These are phyloP conservation scores for Bauhinia variegata DNA, from an alignment of 306 rosid genomes.

Conservation along the genomic window DNA sequence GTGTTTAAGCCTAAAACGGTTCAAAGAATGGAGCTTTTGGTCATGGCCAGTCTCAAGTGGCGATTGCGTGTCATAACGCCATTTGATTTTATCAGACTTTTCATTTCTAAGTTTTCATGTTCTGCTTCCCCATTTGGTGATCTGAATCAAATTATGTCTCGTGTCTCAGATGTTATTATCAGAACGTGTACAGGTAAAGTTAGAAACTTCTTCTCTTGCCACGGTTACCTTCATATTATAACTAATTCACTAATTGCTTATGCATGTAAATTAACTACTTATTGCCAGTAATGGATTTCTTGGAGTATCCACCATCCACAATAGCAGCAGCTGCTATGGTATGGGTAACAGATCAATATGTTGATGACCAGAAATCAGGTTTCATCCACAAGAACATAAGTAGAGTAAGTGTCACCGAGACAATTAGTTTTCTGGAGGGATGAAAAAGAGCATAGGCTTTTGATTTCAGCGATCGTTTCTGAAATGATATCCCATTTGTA, in stretches of 20 bases:
- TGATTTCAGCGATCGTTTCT: background rate
- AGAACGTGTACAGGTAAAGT: slow-evolving; percentile 42
- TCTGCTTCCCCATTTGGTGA: slow-evolving; percentile 27
- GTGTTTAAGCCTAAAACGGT: slow-evolving; percentile 49
- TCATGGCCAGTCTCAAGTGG: slow-evolving; percentile 54
- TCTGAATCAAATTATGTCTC: slow-evolving; percentile 27
- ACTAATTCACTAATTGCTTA: background rate
- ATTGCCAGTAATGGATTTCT: slow-evolving; percentile 45
- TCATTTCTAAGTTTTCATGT: slow-evolving; percentile 38
- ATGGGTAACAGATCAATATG: slow-evolving; percentile 38
- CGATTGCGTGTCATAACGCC: slow-evolving; percentile 48
- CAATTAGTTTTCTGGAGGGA: too few species aligned
- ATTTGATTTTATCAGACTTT: slow-evolving; percentile 45
- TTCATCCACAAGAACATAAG: slow-evolving; percentile 40
- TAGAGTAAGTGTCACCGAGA: slow-evolving; percentile 37
- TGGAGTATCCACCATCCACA: slow-evolving; percentile 47
- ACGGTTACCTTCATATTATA: background rate
- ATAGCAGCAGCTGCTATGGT: slow-evolving; percentile 54
- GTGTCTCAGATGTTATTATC: slow-evolving; percentile 41
- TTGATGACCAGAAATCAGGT: slow-evolving; percentile 27
- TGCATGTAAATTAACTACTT: background rate
- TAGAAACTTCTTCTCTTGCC: background rate
- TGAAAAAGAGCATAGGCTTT: too few species aligned
- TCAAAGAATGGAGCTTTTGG: slow-evolving; percentile 58
- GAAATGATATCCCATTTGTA: background rate